These are phyloP conservation scores for Pythium dissimile DNA, from an alignment of 352 stramenopile species.

Conservation along the genomic window DNA sequence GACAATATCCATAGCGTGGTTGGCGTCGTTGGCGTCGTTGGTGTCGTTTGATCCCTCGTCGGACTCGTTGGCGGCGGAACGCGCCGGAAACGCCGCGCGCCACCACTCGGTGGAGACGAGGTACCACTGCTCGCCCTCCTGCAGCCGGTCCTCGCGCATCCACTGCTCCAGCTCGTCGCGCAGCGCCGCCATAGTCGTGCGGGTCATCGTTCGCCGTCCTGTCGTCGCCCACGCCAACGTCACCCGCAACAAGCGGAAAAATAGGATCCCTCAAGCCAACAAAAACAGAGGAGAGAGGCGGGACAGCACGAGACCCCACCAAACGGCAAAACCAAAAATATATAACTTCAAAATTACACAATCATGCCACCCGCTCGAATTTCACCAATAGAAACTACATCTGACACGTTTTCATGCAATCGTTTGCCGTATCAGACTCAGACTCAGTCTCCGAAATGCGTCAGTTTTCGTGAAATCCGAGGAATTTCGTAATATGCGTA, in stretches of 20 bases:
- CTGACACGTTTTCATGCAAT: no score
- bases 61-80: conserved; percentile 9
- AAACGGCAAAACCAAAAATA: no score
- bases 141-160: conserved; percentile 31
- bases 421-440: background rate
- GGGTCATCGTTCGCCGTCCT: background rate
- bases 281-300: background rate
- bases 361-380: no score
- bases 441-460: background rate
- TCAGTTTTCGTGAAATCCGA: background rate
- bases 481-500: background rate
- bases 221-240: background rate
- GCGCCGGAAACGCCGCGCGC: conserved; percentile 31
- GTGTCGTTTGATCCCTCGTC: conserved; percentile 3
- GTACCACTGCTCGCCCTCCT: conserved; percentile 59
- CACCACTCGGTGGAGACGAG: conserved; percentile 57
- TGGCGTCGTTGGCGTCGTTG: conserved; percentile 35
- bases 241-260: no score
- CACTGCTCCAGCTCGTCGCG: conserved; percentile 19
- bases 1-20: conserved; percentile 14
- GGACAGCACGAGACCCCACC: no score
- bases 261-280: no score
- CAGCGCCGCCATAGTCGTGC: background rate
- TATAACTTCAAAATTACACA: no score
- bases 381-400: no score